These are phyloP conservation scores for Sarcodon sp. DNA, from an alignment of 768 basidiomycete genomes.

Conservation along the genomic window DNA sequence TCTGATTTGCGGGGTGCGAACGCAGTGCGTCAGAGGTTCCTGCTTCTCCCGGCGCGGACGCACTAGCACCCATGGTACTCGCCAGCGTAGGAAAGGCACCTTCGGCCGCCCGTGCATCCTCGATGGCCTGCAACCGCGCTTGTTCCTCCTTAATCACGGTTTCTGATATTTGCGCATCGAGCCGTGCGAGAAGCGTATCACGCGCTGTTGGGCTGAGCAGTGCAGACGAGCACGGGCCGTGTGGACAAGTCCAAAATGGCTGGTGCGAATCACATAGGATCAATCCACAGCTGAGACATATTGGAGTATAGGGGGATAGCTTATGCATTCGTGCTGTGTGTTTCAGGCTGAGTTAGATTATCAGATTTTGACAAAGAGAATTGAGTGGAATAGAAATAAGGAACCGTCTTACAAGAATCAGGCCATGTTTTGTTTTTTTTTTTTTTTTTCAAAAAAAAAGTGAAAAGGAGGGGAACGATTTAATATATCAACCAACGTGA, in stretches of 20 bases:
- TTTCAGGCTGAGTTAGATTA: no score
- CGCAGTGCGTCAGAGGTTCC: constrained; percentile 6
- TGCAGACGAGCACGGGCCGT: constrained; percentile 25
- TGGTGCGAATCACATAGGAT: constrained; percentile 47
- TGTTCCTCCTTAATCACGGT: constrained; percentile 34
- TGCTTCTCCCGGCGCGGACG: neutral
- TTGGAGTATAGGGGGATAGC: constrained; percentile 41
- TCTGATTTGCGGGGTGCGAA: constrained; percentile 20
- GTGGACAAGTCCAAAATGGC: constrained; percentile 41
- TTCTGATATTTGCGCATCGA: constrained; percentile 30
- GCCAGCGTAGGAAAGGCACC: constrained; percentile 53
- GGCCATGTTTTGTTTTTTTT: no score
- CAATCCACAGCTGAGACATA: constrained; percentile 48
- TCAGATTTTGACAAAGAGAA: no score
- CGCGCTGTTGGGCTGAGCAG: constrained; percentile 24
- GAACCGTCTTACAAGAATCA: no score
- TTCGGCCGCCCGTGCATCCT: constrained; percentile 34
- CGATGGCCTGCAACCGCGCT: constrained; percentile 29
- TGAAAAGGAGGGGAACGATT: no score
- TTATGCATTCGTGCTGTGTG: constrained; percentile 38
- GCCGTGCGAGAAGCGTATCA: constrained; percentile 22
- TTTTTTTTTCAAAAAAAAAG: no score
- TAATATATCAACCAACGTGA: no score
- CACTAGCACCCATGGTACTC: constrained; percentile 5
- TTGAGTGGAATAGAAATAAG: no score